Evolutionary conservation across 1,139 yeast genomes (phyloP).

Genomic region (Lodderomyces metapsilosis): DNA sequence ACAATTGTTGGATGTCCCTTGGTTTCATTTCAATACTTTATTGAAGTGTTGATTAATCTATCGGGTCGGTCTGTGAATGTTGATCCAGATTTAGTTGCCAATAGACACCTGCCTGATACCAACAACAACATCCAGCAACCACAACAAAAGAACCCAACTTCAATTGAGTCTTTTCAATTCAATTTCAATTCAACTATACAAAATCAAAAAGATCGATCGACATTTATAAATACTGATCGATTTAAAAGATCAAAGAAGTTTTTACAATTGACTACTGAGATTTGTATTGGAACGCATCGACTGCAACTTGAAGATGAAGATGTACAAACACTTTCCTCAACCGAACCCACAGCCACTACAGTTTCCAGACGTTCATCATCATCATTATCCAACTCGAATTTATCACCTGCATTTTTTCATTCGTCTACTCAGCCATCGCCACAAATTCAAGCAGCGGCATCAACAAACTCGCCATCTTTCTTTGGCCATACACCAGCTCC

Average conservation of each 20-base stretch:
- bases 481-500: neutral
- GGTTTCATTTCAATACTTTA: constrained; percentile 79
- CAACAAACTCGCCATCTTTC: constrained; percentile 4
- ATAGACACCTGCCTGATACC: constrained; percentile 10
- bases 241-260: constrained; percentile 74
- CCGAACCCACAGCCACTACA: constrained; percentile 8
- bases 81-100: constrained; percentile 27
- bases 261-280: constrained; percentile 73
- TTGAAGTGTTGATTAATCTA: constrained; percentile 77
- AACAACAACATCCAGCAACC: constrained; percentile 1
- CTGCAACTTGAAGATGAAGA: constrained; percentile 21
- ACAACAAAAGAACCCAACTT: constrained; percentile 9
- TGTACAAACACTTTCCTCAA: constrained; percentile 1
- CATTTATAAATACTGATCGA: constrained; percentile 74
- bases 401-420: constrained; percentile 15
- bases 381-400: constrained; percentile 13
- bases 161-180: constrained; percentile 24
- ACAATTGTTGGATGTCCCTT: constrained; percentile 72
- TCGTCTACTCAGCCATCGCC: constrained; percentile 11
- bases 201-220: constrained; percentile 36
- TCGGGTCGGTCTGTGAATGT: constrained; percentile 40
- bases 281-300: constrained; percentile 75
- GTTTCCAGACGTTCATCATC: constrained; percentile 23
- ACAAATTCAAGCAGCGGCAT: constrained; percentile 2
- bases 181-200: constrained; percentile 27